Evolutionary conservation across 768 basidiomycete species (phyloP).

Genomic region (Gyrodon lividus): DNA sequence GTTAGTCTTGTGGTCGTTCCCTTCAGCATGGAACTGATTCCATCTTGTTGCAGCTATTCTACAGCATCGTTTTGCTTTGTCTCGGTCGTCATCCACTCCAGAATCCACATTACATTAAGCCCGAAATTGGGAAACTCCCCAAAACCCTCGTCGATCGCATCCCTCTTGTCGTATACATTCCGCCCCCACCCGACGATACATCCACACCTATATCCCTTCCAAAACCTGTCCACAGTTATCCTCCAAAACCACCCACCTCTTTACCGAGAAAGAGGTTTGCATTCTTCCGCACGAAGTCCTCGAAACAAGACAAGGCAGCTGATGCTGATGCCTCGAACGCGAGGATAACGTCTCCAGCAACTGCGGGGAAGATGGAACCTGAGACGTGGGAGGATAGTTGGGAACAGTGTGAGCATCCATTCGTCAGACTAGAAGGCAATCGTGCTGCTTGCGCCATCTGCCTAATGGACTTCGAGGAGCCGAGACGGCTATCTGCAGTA

Average conservation of each 20-base stretch:
- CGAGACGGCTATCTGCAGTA: slow-evolving; percentile 36
- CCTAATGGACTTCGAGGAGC: slow-evolving; percentile 82
- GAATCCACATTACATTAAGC: slow-evolving; percentile 69
- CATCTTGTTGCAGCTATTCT: slow-evolving; percentile 52
- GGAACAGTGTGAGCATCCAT: slow-evolving; percentile 76
- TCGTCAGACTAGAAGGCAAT: slow-evolving; percentile 78
- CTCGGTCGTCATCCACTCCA: slow-evolving; percentile 79
- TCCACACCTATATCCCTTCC: slow-evolving; percentile 42
- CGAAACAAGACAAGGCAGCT: slow-evolving; percentile 22
- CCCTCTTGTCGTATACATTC: slow-evolving; percentile 84
- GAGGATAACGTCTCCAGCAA: slow-evolving; percentile 4
- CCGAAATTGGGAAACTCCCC: slow-evolving; percentile 74
- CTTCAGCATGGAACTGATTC: slow-evolving; percentile 4
- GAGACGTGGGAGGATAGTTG: slow-evolving; percentile 76
- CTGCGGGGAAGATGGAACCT: slow-evolving; percentile 29
- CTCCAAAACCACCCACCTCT: slow-evolving; percentile 47
- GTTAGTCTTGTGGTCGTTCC: slow-evolving; percentile 43
- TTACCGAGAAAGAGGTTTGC: slow-evolving; percentile 46
- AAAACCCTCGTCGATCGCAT: slow-evolving; percentile 73
- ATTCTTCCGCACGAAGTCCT: slow-evolving; percentile 42
- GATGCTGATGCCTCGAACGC: slow-evolving; percentile 18
- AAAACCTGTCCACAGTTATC: slow-evolving; percentile 55
- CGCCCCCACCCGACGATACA: slow-evolving; percentile 61
- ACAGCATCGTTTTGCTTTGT: slow-evolving; percentile 77
- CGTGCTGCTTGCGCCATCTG: slow-evolving; percentile 85